Base-by-base conservation (phyloP, 768 basidiomycete genomes). In the Phaeotremella fagi region DNA sequence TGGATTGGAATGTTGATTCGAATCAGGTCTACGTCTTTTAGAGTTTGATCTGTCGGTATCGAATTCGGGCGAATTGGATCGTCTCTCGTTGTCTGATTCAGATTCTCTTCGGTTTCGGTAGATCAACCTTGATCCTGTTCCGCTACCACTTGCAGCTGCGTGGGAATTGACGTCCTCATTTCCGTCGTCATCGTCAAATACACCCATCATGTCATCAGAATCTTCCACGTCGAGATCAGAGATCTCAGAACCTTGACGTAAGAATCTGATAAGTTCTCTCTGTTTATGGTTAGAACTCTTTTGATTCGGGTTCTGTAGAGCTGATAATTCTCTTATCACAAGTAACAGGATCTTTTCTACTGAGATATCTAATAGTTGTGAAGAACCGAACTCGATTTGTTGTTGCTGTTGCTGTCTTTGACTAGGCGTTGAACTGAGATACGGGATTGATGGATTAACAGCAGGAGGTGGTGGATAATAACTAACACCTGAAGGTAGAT, bases 261-360 rank as follows among this genome's bases (percentile, higher is more conserved):
- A 18, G 5, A 37, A 27, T 25, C n/a, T 22, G 27, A 27, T 9
- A 24, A 4, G 18, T 42, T 31, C 4, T 45, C 43, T 24, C 31
- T 22, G 9, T 3, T 15, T 4, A 14, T 48, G 7, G 38, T 47
- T 36, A 45, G 43, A 5, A 45, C 25, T 23, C 14, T 26, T 20
- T 31, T 31, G 18, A 36, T 14, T 31, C 33, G 25, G 28, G 43
- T 48, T n/a, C 45, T 20, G 24, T 14, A 24, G 35, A 38, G 18
- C 18, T 3, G 23, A 35, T 50, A 70, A 22, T 47, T 74, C 71
- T 18, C 57, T 46, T 22, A 61, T 42, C 16, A 72, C 64, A n/a
- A 72, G 54, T 14, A 35, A 36, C 23, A 70, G 42, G 33, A 73
- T 63, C 51, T 68, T 67, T 22, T 66, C 68, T 12, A 71, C 59